Conservation (phyloP, 306 rosid species). For the Dalbergia oliveri region DNA sequence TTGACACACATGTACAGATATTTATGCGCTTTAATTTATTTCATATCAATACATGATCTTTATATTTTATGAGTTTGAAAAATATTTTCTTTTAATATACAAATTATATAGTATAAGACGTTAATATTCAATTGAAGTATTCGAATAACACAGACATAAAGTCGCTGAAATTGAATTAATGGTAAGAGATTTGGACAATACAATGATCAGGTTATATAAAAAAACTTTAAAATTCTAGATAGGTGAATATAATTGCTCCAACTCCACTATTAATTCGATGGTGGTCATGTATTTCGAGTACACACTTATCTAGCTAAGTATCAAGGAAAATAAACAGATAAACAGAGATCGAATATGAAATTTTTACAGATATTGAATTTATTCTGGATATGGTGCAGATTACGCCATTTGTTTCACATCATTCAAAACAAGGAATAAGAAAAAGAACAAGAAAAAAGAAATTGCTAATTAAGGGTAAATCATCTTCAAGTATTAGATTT, state of each 20-base stretch:
- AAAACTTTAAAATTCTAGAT: too few species aligned
- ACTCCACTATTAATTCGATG: neutral
- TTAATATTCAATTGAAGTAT: too few species aligned
- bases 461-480: neutral
- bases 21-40: too few species aligned
- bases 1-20: too few species aligned
- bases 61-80: too few species aligned
- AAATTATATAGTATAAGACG: too few species aligned
- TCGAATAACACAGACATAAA: too few species aligned
- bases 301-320: neutral
- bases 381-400: slow-evolving; percentile 23
- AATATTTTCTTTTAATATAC: too few species aligned
- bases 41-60: too few species aligned
- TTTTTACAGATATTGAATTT: slow-evolving; percentile 41
- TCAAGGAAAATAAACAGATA: neutral
- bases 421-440: neutral
- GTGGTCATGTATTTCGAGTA: neutral
- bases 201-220: too few species aligned
- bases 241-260: neutral
- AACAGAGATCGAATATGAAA: slow-evolving; percentile 17
- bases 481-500: neutral
- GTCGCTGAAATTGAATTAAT: too few species aligned
- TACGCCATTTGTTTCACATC: neutral
- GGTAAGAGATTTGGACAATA: too few species aligned
- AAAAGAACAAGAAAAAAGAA: neutral